These are phyloP conservation scores for Alternaria arbusti DNA, from an alignment of 2,329 filamentous ascomycete species.

Conservation along the genomic window DNA sequence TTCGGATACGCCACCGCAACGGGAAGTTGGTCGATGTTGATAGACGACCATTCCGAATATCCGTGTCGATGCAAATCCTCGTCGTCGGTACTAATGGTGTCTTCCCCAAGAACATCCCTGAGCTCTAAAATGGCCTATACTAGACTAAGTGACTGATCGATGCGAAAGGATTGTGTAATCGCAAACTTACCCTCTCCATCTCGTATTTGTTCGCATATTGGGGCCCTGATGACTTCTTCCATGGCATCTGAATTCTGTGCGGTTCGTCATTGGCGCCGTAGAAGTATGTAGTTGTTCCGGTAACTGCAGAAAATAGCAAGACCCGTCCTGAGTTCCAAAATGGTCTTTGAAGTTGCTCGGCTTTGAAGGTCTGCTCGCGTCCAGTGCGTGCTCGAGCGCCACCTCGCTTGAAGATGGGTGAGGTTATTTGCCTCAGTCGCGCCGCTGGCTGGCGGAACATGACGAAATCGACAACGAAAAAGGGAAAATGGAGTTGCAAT, in stretches of 20 bases:
- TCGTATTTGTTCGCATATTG: constrained; percentile 58
- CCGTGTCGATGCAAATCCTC: constrained; percentile 70
- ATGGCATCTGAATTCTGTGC: constrained; percentile 35
- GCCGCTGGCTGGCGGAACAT: constrained; percentile 45
- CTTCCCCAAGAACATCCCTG: constrained; percentile 59
- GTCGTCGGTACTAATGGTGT: constrained; percentile 67
- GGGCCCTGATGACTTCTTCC: constrained; percentile 36
- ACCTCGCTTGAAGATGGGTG: constrained; percentile 38
- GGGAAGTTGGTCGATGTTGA: constrained; percentile 68
- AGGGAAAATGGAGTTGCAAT: constrained; percentile 14
- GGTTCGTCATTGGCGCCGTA: constrained; percentile 55
- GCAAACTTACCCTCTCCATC: constrained; percentile 56
- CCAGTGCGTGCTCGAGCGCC: constrained; percentile 33
- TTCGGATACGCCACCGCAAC: constrained; percentile 70
- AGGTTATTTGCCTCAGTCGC: constrained; percentile 37
- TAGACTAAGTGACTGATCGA: constrained; percentile 6
- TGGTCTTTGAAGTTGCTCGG: constrained; percentile 27
- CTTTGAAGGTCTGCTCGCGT: constrained; percentile 30
- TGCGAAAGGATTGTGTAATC: not conserved
- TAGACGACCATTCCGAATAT: constrained; percentile 73
- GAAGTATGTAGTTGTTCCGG: constrained; percentile 60
- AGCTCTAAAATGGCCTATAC: constrained; percentile 63
- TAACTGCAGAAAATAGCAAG: constrained; percentile 57
- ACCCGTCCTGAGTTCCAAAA: constrained; percentile 59
- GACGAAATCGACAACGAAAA: constrained; percentile 14